A percentile compares a stretch with the other conserved stretches of the same genome.
These are phyloP conservation scores for Striga hermonthica DNA, from an alignment of 305 asterid genomes.

Conservation along the genomic window DNA sequence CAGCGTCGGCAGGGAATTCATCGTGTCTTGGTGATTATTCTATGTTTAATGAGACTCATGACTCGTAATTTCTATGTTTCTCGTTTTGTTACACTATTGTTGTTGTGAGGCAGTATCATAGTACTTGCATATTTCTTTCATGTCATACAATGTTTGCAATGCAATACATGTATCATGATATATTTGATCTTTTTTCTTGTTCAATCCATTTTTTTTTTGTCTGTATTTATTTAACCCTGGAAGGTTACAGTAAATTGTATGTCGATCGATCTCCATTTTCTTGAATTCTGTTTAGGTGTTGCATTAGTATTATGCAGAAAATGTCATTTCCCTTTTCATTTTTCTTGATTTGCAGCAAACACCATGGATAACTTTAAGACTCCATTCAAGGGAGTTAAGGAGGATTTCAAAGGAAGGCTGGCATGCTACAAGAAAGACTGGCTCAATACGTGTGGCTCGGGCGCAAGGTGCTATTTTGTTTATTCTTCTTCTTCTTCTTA, in stretches of 20 bases:
- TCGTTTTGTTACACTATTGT: background rate
- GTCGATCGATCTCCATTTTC: background rate
- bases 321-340: conserved; percentile 5
- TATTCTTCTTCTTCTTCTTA: background rate
- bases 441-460: conserved; percentile 61
- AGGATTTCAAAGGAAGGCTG: conserved; percentile 67
- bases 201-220: background rate
- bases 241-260: background rate
- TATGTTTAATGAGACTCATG: conserved; percentile 9
- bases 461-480: conserved; percentile 48
- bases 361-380: conserved; percentile 52
- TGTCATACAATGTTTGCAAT: too few species aligned
- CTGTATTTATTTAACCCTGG: conserved; percentile 1
- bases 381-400: conserved; percentile 64
- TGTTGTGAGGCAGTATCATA: background rate
- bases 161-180: too few species aligned
- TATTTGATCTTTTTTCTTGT: too few species aligned
- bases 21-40: conserved; percentile 14
- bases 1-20: conserved; percentile 5
- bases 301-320: conserved; percentile 20
- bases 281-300: conserved; percentile 2
- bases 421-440: conserved; percentile 77
- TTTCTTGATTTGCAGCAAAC: conserved; percentile 37
- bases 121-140: background rate
- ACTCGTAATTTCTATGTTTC: background rate